Evolutionary conservation across 169 alveolate species (phyloP), one percentile per base, ranked within the genome.

Genomic region (Eimeria maxima): DNA sequence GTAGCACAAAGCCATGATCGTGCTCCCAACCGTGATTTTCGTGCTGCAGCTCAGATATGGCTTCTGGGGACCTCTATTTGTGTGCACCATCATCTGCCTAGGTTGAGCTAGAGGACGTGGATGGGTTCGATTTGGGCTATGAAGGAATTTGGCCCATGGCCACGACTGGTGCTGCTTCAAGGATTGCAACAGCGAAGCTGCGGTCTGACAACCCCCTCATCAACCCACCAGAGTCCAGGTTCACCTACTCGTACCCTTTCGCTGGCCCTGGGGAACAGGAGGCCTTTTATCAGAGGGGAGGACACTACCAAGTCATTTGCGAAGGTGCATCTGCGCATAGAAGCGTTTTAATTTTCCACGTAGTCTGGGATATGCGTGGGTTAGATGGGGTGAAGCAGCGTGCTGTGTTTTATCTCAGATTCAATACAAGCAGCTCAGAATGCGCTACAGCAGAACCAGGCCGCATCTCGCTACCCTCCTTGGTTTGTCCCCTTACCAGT

Each of bases 391-490:
- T 44, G 76, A 67, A 67, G 16, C 76, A 44, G 27, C 3, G 57
- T 57, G 57, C 18, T 38, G 18, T 74, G 84, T 6, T 42, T 74
- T 38, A 38, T 33, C 53, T 33, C 92, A 84, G 92, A 53, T 55
- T 84, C 92, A n/a, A 67, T 50, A 29, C 60, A 50, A 24, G 81
- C 76, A 11, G 87, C 87, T 63, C 95, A 69, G 33, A 44, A 27
- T 22, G 69, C 73, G 10, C 95, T 90, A n/a, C 87, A 73, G 81
- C 95, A 90, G 90, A 38, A 33, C 69, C 95, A 90, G 53, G 89
- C 89, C 24, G 33, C 44, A 16, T 90, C 95, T 24, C 86, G 95
- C 27, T 90, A 74, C 44, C 90, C 95, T 29, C 95, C 95, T n/a
- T 90, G 90, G 90, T 90, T 90, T 53, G 76, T 90, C 38, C 95